Conservation (phyloP, 1,284 basidiomycete genomes). For the Sporisorium sorghi region DNA sequence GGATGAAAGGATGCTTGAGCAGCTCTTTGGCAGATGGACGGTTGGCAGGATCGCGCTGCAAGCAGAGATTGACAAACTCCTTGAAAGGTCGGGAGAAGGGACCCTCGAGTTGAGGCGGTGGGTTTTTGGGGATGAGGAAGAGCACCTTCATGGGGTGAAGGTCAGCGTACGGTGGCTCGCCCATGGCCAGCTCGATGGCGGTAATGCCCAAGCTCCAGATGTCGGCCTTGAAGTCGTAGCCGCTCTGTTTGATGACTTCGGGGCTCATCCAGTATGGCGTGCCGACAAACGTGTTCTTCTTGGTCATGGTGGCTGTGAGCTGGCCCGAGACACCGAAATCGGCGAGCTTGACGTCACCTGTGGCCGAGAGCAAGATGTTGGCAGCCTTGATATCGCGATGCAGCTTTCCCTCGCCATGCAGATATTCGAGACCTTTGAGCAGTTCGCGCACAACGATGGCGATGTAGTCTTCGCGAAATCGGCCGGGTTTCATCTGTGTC, state of each 20-base stretch:
- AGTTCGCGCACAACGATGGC: conserved; percentile 95
- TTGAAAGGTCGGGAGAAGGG: conserved; percentile 91
- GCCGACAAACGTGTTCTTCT: conserved; percentile 95
- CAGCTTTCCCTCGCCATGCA: conserved; percentile 94
- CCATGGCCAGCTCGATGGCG: conserved; percentile 95
- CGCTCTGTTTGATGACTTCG: conserved; percentile 99
- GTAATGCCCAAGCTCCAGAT: conserved; percentile 81
- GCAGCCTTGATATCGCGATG: conserved; percentile 99
- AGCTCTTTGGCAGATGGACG: conserved; percentile 93
- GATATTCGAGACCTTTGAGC: conserved; percentile 89
- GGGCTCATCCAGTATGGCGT: conserved; percentile 86
- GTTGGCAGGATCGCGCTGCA: conserved; percentile 93
- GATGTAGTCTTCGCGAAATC: conserved; percentile 97
- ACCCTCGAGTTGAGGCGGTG: conserved; percentile 87
- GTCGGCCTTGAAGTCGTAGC: conserved; percentile 98
- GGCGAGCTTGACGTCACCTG: conserved; percentile 96
- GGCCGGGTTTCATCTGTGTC: conserved; percentile 95
- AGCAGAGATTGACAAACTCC: conserved; percentile 91
- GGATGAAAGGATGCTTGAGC: conserved; percentile 94
- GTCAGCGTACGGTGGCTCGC: conserved; percentile 96
- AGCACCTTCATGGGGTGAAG: conserved; percentile 99
- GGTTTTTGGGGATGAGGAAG: conserved; percentile 97
- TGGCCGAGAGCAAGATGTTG: conserved; percentile 91
- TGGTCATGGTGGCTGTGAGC: conserved; percentile 89
- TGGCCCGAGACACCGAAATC: conserved; percentile 99